Evolutionary conservation across 2,329 filamentous ascomycete genomes (phyloP).

Genomic region (Nemania sp.): DNA sequence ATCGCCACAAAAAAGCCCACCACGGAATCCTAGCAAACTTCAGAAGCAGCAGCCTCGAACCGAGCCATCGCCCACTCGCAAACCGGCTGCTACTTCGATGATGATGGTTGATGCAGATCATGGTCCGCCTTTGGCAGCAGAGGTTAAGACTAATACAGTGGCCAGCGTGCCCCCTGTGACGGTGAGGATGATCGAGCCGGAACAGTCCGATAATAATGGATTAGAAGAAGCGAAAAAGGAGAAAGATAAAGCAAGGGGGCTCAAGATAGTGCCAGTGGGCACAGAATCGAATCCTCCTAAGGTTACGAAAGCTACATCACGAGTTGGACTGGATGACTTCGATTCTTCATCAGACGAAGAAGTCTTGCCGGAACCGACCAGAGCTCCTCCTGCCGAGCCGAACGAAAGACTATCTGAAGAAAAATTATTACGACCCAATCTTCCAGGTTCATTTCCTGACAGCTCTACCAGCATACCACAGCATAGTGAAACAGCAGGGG

Average conservation of each 20-base stretch:
- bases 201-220: conserved; percentile 46
- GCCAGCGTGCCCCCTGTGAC: conserved; percentile 57
- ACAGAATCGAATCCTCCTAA: conserved; percentile 58
- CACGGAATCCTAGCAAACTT: conserved; percentile 67
- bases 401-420: conserved; percentile 32
- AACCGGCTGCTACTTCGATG: conserved; percentile 37
- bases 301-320: conserved; percentile 61
- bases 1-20: conserved; percentile 53
- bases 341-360: conserved; percentile 59
- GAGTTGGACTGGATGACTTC: conserved; percentile 71
- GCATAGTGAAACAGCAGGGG: conserved; percentile 40
- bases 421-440: conserved; percentile 38
- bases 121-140: conserved; percentile 28
- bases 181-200: conserved; percentile 62
- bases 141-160: conserved; percentile 52
- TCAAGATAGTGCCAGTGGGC: conserved; percentile 49
- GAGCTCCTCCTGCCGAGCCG: conserved; percentile 33
- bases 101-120: conserved; percentile 46
- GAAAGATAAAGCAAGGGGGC: conserved; percentile 43
- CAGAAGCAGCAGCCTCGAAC: conserved; percentile 65
- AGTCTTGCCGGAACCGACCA: conserved; percentile 37
- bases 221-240: conserved; percentile 47
- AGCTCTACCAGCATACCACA: conserved; percentile 43
- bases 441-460: conserved; percentile 48
- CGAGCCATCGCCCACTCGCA: conserved; percentile 52